Conservation (phyloP, 805 yeast species). For the Saccharomycopsis babjevae region DNA sequence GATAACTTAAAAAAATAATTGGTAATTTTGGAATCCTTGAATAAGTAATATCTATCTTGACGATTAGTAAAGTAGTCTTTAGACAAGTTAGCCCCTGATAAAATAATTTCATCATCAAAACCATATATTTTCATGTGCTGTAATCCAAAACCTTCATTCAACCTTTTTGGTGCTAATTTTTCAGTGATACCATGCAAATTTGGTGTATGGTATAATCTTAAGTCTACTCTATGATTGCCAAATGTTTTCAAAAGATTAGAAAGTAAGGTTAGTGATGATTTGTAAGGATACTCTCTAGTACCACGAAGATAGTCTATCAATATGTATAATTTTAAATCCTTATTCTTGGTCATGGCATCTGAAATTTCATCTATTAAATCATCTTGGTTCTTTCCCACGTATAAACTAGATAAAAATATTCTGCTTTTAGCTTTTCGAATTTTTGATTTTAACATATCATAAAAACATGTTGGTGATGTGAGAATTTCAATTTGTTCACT, state of each 20-base stretch:
- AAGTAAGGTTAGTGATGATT: constrained; percentile 68
- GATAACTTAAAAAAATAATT: constrained; percentile 72
- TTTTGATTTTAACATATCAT: constrained; percentile 48
- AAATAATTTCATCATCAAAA: constrained; percentile 77
- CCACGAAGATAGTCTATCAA: constrained; percentile 85
- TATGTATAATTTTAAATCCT: constrained; percentile 56
- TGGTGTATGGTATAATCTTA: constrained; percentile 87
- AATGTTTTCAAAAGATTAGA: constrained; percentile 49
- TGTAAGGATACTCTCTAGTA: constrained; percentile 80
- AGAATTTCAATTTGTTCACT: constrained; percentile 52
- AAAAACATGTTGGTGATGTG: constrained; percentile 62
- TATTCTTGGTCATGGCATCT: constrained; percentile 48
- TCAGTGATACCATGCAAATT: constrained; percentile 60
- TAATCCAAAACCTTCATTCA: constrained; percentile 84
- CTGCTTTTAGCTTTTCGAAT: constrained; percentile 53
- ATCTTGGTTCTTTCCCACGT: constrained; percentile 72
- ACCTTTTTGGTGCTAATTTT: constrained; percentile 60
- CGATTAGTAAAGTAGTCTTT: constrained; percentile 88
- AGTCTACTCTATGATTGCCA: constrained; percentile 55
- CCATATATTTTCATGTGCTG: constrained; percentile 98
- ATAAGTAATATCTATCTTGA: constrained; percentile 83
- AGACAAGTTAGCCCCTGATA: constrained; percentile 88
- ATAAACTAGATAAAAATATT: constrained; percentile 75
- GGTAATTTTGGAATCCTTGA: constrained; percentile 46
- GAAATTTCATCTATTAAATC: constrained; percentile 61